These are phyloP conservation scores for Boletellus ananas DNA, from an alignment of 768 basidiomycete species.

Conservation along the genomic window DNA sequence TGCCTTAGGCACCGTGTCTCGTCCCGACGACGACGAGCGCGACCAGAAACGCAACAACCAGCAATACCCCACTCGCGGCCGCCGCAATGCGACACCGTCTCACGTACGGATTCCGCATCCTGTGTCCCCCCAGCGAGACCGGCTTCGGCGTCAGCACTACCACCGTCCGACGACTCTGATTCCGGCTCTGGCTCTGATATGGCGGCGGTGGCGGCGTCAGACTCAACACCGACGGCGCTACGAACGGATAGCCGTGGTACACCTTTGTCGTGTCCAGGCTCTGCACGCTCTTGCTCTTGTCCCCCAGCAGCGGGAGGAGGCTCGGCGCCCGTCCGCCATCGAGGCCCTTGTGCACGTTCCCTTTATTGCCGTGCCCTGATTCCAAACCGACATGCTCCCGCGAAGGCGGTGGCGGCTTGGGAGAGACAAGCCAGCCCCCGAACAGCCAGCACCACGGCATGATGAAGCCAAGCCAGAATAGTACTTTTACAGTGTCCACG, in stretches of 20 bases:
- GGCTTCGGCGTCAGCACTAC: slow-evolving; percentile 21
- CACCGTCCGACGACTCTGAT: slow-evolving; percentile 12
- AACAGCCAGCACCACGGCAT: slow-evolving; percentile 74
- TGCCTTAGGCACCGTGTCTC: neutral
- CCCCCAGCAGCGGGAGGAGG: slow-evolving; percentile 30
- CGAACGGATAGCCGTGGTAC: slow-evolving; percentile 54
- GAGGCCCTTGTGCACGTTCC: slow-evolving; percentile 27
- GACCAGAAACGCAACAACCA: slow-evolving; percentile 46
- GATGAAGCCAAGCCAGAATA: slow-evolving; percentile 76
- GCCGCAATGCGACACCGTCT: slow-evolving; percentile 54
- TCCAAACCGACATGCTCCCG: slow-evolving; percentile 9
- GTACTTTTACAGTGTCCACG: slow-evolving; percentile 43
- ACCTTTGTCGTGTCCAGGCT: slow-evolving; percentile 43
- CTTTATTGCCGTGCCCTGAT: neutral
- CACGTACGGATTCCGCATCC: slow-evolving; percentile 35
- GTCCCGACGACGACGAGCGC: slow-evolving; percentile 39
- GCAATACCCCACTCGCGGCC: slow-evolving; percentile 54
- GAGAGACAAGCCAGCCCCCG: slow-evolving; percentile 63
- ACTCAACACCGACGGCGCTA: slow-evolving; percentile 44
- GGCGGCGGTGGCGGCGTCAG: slow-evolving; percentile 27
- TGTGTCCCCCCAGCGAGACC: slow-evolving; percentile 1
- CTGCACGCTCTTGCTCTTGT: slow-evolving; percentile 40
- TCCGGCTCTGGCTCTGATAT: slow-evolving; percentile 8
- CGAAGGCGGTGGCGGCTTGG: slow-evolving; percentile 5
- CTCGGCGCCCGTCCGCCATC: slow-evolving; percentile 39